Evolutionary conservation across 805 yeast genomes (phyloP), one percentile per base, ranked within the genome.

Genomic region (Candida morakotiae): DNA sequence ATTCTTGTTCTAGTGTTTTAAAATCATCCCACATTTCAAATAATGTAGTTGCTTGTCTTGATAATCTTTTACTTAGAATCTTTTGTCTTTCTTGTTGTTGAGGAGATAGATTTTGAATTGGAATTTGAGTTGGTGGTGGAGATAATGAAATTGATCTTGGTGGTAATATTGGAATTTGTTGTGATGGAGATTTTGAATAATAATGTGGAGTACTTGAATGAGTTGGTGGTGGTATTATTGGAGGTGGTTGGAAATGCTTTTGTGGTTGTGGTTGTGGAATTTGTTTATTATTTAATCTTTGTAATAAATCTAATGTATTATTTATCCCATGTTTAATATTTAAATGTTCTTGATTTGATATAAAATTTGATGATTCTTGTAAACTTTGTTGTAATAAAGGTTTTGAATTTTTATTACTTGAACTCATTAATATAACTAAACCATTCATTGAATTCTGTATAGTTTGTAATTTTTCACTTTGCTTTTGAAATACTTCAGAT

Each of bases 1-100:
- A 41, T 14, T 48, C 56, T 17, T 41, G 37, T 31, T 57, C 62
- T 17, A 58, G 39, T 4, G 52, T 44, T 35, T 56, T 58, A 40
- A 55, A 58, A 40, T 58, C 64, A 39, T 58, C 57, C 64, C 64
- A 58, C 61, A 58, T 54, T 40, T 58, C 62, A 38, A 49, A 53
- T 8, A 58, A 37, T 11, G 58, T 51, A 23, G 49, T 43, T 0
- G 61, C 60, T 32, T 56, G 61, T 31, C 61, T 26, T 4, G 60
- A 56, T 23, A 56, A 48, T 35, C 60, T 39, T 21, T 60, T 28
- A 27, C 43, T 43, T 24, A 56, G 32, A 9, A 52, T 55, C 3
- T 42, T 31, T 30, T 49, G 50, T 10, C 60, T 41, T 30, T 46
- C 46, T 7, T 35, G 11, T 36, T 41, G 53, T 17, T 36, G 38